A percentile compares a stretch with the other conserved stretches of the same genome.
phyloP scores from a whole-genome alignment of 2,329 filamentous ascomycete genomes.

The Ramularia endophylla region DNA sequence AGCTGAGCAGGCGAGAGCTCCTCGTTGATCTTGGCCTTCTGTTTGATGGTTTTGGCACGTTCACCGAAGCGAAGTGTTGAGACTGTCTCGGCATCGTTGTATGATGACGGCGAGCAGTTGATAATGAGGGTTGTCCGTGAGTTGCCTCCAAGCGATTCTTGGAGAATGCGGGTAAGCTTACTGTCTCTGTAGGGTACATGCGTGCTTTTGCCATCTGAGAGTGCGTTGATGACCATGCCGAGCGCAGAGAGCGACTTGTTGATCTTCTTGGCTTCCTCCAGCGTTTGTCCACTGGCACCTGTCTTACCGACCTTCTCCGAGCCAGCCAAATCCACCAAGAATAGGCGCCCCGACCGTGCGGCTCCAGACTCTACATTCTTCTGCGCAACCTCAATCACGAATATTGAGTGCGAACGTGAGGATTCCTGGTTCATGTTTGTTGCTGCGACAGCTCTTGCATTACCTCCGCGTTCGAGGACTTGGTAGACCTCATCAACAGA shows the following conservation, averaged over 20 bases:
- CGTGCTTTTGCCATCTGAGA: constrained; percentile 95
- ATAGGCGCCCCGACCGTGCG: constrained; percentile 91
- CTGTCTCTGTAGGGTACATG: constrained; percentile 97
- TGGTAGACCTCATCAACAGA: constrained; percentile 95
- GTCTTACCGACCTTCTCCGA: constrained; percentile 99
- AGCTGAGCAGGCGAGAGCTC: constrained; percentile 94
- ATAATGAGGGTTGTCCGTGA: constrained; percentile 97
- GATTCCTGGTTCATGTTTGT: constrained; percentile 99
- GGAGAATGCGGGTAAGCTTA: constrained; percentile 91
- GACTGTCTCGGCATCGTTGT: constrained; percentile 93
- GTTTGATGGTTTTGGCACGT: constrained; percentile 97
- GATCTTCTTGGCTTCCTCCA: constrained; percentile 99
- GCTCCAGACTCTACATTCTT: constrained; percentile 97
- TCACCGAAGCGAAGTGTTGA: constrained; percentile 92
- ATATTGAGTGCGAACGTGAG: constrained; percentile 96
- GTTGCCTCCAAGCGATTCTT: constrained; percentile 96
- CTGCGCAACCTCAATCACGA: constrained; percentile 93
- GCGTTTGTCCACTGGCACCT: constrained; percentile 89
- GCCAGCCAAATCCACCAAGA: constrained; percentile 95
- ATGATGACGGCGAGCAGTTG: constrained; percentile 98
- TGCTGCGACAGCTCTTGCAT: constrained; percentile 82
- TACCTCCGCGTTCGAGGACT: constrained; percentile 89
- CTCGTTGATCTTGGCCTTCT: constrained; percentile 99
- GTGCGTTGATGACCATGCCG: constrained; percentile 97
- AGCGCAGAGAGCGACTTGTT: constrained; percentile 98